phyloP scores from a whole-genome alignment of 208 protist genomes.

The Trypanosoma caninum region DNA sequence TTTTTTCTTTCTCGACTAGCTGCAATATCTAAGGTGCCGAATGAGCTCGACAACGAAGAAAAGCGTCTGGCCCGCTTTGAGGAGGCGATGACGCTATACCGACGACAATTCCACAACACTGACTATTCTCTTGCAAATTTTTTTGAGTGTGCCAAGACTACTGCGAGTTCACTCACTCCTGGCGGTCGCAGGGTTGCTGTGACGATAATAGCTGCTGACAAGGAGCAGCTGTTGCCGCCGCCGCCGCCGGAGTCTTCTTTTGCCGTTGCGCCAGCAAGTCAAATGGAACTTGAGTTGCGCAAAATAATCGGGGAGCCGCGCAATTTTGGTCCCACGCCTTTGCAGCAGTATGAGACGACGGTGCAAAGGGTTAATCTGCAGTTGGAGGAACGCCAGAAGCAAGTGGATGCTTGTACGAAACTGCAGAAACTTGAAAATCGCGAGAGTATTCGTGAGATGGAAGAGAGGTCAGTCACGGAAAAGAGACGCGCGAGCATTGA shows the following conservation, averaged over 20 bases:
- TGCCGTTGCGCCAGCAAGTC: conserved; percentile 27
- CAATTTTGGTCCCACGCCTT: conserved; percentile 88
- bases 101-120: conserved; percentile 51
- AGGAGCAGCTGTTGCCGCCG: conserved; percentile 66
- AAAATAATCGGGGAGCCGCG: conserved; percentile 72
- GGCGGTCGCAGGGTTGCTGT: conserved; percentile 39
- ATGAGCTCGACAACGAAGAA: conserved; percentile 14
- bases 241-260: conserved; percentile 59
- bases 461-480: conserved; percentile 17
- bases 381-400: conserved; percentile 33
- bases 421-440: conserved; percentile 21
- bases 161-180: conserved; percentile 27
- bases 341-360: conserved; percentile 69
- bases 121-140: conserved; percentile 73
- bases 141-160: conserved; percentile 70
- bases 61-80: conserved; percentile 61
- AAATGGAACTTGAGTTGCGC: conserved; percentile 43
- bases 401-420: conserved; percentile 27
- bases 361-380: conserved; percentile 37
- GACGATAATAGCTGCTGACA: conserved; percentile 40
- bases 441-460: conserved; percentile 21
- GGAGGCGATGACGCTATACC: conserved; percentile 42
- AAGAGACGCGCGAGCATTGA: conserved; percentile 35
- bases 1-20: conserved; percentile 73
- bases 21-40: conserved; percentile 21